A percentile compares a stretch with the other conserved stretches of the same genome.
phyloP scores from a whole-genome alignment of 2,329 filamentous ascomycete species.

The Metarhizium brunneum region DNA sequence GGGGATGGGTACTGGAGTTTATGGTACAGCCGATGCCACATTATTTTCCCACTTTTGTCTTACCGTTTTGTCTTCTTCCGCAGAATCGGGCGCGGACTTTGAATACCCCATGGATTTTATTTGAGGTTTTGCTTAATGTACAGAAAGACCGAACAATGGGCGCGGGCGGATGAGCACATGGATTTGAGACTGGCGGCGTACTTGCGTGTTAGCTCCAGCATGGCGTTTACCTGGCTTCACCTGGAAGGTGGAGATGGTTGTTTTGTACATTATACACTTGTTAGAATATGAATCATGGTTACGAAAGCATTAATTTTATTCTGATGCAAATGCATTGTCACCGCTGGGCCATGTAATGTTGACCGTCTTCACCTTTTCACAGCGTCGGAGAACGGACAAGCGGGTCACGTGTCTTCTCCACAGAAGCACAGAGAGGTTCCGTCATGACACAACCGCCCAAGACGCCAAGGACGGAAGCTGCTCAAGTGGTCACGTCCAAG shows the following conservation, averaged over 20 bases:
- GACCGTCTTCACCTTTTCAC: no score
- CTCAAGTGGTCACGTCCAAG: constrained; percentile 13
- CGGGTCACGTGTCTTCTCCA: constrained; percentile 19
- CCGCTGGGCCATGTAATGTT: neutral
- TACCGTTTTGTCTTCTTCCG: neutral
- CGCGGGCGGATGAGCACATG: neutral
- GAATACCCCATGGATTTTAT: constrained; percentile 23
- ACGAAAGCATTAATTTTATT: neutral
- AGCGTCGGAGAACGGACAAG: neutral
- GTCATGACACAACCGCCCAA: constrained; percentile 21
- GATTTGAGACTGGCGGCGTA: neutral
- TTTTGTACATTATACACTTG: constrained; percentile 1
- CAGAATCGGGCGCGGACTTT: constrained; percentile 13
- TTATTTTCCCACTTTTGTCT: constrained; percentile 4
- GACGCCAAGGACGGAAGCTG: constrained; percentile 18
- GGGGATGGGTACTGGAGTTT: constrained; percentile 1
- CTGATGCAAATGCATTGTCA: neutral
- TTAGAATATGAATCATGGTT: constrained; percentile 2
- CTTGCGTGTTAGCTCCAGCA: constrained; percentile 11
- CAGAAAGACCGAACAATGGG: constrained; percentile 1
- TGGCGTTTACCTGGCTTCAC: constrained; percentile 10
- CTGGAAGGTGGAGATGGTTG: neutral
- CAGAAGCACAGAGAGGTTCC: constrained; percentile 8
- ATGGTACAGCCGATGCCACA: neutral
- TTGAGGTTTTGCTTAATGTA: constrained; percentile 8